Conservation (phyloP, 2,329 filamentous ascomycete species). For the Phaeosphaeria sp. region DNA sequence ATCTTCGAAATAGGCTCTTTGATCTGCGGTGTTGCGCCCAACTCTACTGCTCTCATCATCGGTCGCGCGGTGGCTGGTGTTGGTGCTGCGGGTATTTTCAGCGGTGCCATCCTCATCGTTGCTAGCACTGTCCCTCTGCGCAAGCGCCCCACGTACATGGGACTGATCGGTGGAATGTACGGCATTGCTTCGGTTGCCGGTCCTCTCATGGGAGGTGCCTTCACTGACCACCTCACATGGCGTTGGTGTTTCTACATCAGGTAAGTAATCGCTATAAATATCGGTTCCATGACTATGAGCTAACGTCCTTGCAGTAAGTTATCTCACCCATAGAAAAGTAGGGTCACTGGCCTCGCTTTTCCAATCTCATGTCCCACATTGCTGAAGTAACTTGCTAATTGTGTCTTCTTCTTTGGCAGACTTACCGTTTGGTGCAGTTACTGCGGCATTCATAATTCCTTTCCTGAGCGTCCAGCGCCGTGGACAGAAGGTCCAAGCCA, state of each 20-base stretch:
- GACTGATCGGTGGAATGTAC: conserved; percentile 58
- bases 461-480: conserved; percentile 47
- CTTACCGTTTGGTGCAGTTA: conserved; percentile 58
- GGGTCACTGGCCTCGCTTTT: too few relatives aligned
- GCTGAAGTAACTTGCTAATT: too few relatives aligned
- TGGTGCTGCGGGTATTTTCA: conserved; percentile 59
- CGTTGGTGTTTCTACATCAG: conserved; percentile 56
- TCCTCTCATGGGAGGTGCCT: conserved; percentile 56
- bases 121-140: conserved; percentile 53
- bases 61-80: conserved; percentile 60
- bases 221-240: conserved; percentile 56
- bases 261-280: too few relatives aligned
- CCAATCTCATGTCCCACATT: too few relatives aligned
- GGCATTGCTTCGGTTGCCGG: conserved; percentile 57
- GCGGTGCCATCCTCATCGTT: conserved; percentile 57
- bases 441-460: conserved; percentile 49
- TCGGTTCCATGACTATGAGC: too few relatives aligned
- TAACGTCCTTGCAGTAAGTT: too few relatives aligned
- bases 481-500: conserved; percentile 40
- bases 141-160: conserved; percentile 58
- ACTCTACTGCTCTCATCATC: conserved; percentile 58
- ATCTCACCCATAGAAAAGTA: too few relatives aligned
- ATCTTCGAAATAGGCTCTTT: conserved; percentile 62
- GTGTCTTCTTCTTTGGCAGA: too few relatives aligned
- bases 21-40: conserved; percentile 60